phyloP scores from a whole-genome alignment of 768 basidiomycete genomes.

The Macrolepiota fuliginosa region DNA sequence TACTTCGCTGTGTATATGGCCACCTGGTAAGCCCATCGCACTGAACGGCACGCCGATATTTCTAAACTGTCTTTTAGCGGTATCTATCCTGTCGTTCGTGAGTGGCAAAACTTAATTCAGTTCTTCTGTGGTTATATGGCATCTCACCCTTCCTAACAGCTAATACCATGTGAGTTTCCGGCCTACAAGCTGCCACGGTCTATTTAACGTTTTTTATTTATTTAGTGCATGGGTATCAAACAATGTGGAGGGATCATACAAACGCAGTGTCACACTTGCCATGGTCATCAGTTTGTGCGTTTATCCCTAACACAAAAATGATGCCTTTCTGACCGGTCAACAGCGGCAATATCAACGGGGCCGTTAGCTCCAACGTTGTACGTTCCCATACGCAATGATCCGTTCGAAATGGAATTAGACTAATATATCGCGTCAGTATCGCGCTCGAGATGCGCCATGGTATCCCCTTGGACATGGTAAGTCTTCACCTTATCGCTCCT shows the following conservation, averaged over 20 bases:
- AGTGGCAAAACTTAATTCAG: constrained; percentile 22
- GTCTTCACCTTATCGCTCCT: neutral
- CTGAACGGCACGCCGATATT: neutral
- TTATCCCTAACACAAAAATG: neutral
- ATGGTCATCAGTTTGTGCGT: constrained; percentile 64
- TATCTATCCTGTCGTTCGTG: constrained; percentile 72
- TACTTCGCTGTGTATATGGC: constrained; percentile 75
- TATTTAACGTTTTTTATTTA: neutral
- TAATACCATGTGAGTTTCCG: constrained; percentile 50
- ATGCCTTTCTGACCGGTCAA: neutral
- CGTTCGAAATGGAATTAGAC: neutral
- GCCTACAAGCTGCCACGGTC: neutral
- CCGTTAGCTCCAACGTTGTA: constrained; percentile 75
- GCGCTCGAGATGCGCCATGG: constrained; percentile 63
- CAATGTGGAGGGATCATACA: constrained; percentile 75
- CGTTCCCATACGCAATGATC: constrained; percentile 25
- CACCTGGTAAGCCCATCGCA: constrained; percentile 44
- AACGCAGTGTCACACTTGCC: constrained; percentile 67
- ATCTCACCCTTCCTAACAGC: constrained; percentile 32
- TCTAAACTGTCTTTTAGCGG: constrained; percentile 39
- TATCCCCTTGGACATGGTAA: constrained; percentile 44
- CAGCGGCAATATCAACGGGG: constrained; percentile 74
- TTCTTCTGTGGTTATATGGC: neutral
- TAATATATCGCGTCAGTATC: constrained; percentile 42
- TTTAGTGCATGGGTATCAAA: constrained; percentile 58